Conservation (phyloP, 257 asterid species). For the Salvia splendens region DNA sequence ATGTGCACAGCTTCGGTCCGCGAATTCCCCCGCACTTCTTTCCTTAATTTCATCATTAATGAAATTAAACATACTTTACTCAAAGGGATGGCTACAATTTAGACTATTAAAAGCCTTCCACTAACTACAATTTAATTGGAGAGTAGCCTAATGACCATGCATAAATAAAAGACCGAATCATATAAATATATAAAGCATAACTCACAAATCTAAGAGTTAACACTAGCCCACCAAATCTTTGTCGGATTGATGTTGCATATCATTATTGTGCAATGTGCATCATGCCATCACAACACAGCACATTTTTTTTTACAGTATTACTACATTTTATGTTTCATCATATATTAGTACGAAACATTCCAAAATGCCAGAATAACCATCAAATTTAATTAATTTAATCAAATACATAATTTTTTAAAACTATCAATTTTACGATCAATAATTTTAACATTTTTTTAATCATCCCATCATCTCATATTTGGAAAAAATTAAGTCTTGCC, state of each 20-base stretch:
- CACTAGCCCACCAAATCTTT: neutral
- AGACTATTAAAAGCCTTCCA: constrained; percentile 38
- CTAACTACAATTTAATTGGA: constrained; percentile 37
- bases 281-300: neutral
- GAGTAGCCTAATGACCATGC: constrained; percentile 34
- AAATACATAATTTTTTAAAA: too few species aligned
- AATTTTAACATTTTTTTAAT: too few species aligned
- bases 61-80: constrained; percentile 35
- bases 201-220: constrained; percentile 26
- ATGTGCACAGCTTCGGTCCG: constrained; percentile 44
- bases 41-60: neutral
- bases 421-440: too few species aligned
- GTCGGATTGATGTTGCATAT: neutral
- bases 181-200: constrained; percentile 23
- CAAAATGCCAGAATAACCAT: too few species aligned
- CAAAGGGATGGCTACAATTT: constrained; percentile 37
- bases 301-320: neutral
- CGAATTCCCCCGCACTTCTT: constrained; percentile 20
- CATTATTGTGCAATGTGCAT: neutral
- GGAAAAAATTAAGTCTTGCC: too few species aligned
- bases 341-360: too few species aligned
- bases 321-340: too few species aligned
- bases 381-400: too few species aligned
- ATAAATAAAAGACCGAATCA: constrained; percentile 32
- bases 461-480: too few species aligned